These are phyloP conservation scores for Epichloe uncinata DNA, from an alignment of 2,329 filamentous ascomycete species.

Conservation along the genomic window DNA sequence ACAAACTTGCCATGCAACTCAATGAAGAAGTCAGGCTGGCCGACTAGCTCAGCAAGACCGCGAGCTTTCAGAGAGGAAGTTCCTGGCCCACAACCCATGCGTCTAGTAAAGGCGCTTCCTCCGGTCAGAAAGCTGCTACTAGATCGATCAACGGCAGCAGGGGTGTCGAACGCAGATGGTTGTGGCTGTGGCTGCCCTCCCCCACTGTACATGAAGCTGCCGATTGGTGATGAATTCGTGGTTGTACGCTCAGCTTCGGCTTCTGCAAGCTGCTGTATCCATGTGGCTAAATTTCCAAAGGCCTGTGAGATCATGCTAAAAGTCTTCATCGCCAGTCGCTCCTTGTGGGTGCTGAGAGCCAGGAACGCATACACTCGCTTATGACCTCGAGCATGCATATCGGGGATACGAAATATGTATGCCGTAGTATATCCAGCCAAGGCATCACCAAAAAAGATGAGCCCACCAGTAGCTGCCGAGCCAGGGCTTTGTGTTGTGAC, in stretches of 20 bases:
- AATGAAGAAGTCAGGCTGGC: slow-evolving; percentile 54
- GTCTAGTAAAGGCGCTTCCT: slow-evolving; percentile 41
- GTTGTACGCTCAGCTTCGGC: slow-evolving; percentile 44
- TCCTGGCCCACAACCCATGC: slow-evolving; percentile 43
- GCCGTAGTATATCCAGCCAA: slow-evolving; percentile 54
- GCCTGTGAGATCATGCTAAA: slow-evolving; percentile 48
- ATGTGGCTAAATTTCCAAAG: slow-evolving; percentile 50
- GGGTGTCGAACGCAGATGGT: slow-evolving; percentile 16
- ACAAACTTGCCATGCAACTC: slow-evolving; percentile 53
- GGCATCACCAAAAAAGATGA: slow-evolving; percentile 56
- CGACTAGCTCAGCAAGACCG: slow-evolving; percentile 52
- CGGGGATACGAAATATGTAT: slow-evolving; percentile 57
- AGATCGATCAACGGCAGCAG: slow-evolving; percentile 23
- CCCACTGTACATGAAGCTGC: slow-evolving; percentile 25
- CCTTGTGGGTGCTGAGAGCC: slow-evolving; percentile 51
- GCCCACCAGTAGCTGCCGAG: slow-evolving; percentile 45
- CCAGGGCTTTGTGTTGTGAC: slow-evolving; percentile 41
- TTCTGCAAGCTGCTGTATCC: slow-evolving; percentile 53
- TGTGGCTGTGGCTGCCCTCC: slow-evolving; percentile 18
- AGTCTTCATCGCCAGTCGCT: slow-evolving; percentile 51
- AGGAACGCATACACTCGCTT: slow-evolving; percentile 58
- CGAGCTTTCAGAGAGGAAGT: slow-evolving; percentile 43
- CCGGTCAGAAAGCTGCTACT: slow-evolving; percentile 44
- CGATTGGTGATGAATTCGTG: slow-evolving; percentile 28
- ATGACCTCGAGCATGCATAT: slow-evolving; percentile 52